Conservation (phyloP, 495 filamentous ascomycete species). For the Chaetomium tenue region DNA sequence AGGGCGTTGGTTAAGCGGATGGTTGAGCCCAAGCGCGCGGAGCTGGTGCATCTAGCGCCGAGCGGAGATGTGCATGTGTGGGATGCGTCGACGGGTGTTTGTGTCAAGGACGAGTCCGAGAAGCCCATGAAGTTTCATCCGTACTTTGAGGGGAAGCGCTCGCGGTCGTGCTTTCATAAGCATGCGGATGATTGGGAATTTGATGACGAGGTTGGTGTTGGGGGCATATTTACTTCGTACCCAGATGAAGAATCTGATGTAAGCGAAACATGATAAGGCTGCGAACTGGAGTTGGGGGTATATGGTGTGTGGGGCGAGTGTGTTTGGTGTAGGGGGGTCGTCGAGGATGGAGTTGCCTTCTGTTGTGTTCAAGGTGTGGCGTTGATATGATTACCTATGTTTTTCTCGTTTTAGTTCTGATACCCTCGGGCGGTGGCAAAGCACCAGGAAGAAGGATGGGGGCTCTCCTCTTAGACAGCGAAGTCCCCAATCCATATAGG, state of each 20-base stretch:
- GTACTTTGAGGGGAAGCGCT: neutral
- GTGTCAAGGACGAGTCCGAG: conserved; percentile 17
- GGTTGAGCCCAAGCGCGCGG: conserved; percentile 15
- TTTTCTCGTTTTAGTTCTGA: neutral
- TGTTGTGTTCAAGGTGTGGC: neutral
- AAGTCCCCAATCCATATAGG: neutral
- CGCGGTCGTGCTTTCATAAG: neutral
- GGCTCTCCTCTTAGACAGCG: neutral
- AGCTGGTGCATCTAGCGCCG: conserved; percentile 24
- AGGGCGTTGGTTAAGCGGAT: conserved; percentile 14
- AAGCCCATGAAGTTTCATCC: conserved; percentile 1
- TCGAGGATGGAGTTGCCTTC: neutral
- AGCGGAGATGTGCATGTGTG: conserved; percentile 27
- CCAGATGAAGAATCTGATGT: neutral
- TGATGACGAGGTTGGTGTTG: neutral
- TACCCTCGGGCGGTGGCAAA: neutral
- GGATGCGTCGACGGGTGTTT: conserved; percentile 21
- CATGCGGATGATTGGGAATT: neutral
- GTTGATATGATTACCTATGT: neutral
- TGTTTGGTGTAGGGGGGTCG: neutral
- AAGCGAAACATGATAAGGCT: neutral
- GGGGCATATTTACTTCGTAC: neutral
- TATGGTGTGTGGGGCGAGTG: neutral
- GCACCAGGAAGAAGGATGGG: neutral
- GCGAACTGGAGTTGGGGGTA: neutral